Evolutionary conservation across 768 basidiomycete species (phyloP), one percentile per base, ranked within the genome.

Genomic region (Agrocybe praecox): DNA sequence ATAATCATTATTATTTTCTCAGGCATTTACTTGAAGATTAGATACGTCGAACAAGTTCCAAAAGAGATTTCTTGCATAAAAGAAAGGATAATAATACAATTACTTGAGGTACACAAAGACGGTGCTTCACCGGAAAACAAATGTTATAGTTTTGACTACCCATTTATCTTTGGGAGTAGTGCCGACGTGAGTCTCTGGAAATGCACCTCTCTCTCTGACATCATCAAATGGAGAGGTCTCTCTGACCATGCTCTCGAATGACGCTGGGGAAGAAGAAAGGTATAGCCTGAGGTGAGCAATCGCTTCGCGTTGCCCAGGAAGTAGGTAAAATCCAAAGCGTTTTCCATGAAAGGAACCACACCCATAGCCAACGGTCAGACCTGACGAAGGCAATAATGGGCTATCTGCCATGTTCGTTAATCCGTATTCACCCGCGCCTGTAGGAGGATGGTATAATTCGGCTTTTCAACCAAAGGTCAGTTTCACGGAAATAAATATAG

Each of bases 281-380:
- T 75, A 81, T 10, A 81, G 59, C 54, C 78, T 79, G 49, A 82
- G 69, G 52, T 74, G 77, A 7, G 78, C 75, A 2, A 81, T 66
- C 47, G 81, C 79, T 23, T 69, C 52, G 4, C 63, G 57, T 42
- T 76, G 67, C 2, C 63, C 68, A 0, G 68, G 57, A 4, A 63
- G 59, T 17, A 80, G 55, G 23, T 56, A 32, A 55, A 74, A 80
- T 32, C 65, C 68, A 72, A 7, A 76, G 75, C 0, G 61, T 23
- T 29, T 29, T 29, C 26, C 26, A 9, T 29, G 26, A 4, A 29
- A 9, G 26, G 73, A 74, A 22, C 69, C 72, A 10, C 71, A 62
- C 0, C 77, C 78, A 55, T 78, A 78, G 6, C 80, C 81, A 9
- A 81, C 68, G 1, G 72, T 63, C n/a, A 71, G 55, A 61, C 66